Base-by-base conservation (phyloP, 495 filamentous ascomycete species). In the Chaetomium cochliodes region DNA sequence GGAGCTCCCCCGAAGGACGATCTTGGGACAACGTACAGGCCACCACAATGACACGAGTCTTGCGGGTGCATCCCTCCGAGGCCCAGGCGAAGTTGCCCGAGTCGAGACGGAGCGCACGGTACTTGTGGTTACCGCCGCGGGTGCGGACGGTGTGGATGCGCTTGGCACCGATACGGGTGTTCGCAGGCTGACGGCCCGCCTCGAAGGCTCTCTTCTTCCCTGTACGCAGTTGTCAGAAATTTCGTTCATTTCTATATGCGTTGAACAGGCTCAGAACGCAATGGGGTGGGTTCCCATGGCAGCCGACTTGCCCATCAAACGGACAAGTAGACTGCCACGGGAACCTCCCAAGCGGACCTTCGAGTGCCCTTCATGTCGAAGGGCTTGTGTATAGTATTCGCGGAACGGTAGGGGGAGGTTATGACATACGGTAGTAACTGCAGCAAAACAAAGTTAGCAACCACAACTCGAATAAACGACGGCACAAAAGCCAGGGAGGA, bases 61-160 rank as follows among this genome's bases (percentile, higher is more conserved):
- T 99, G 86, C 93, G 92, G 84, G 92, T 88, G 80, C 93, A 82
- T 73, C 92, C 92, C 87, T 99, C 94, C 71, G 92, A 96, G 72
- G 90, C 94, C 94, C 94, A 99, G 68, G 93, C 93, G 83, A 97
- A 99, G 86, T 99, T 99, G 78, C 94, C 94, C 68, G 93, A 90
- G 80, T 99, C 94, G 83, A 99, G 89, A 86, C 94, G 96, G 62
- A 99, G 93, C 67, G 88, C 94, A 86, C 94, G 96, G 89, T 93
- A 96, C 87, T 99, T 99, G 82, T 87, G 91, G 90, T 98, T 98
- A 69, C 94, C 94, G 80, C 94, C 94, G 80, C 94, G 94, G 72
- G 92, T 96, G 82, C 94, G 94, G 80, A 99, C 96, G 74, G 92
- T 85, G 85, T 99, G 94, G 82, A 99, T 92, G 80, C 94, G 91